Percentiles rank a stretch among this genome's conserved stretches.
Evolutionary conservation across 129 eudicot genomes (phyloP).

Genomic region (Saposhnikovia divaricata): DNA sequence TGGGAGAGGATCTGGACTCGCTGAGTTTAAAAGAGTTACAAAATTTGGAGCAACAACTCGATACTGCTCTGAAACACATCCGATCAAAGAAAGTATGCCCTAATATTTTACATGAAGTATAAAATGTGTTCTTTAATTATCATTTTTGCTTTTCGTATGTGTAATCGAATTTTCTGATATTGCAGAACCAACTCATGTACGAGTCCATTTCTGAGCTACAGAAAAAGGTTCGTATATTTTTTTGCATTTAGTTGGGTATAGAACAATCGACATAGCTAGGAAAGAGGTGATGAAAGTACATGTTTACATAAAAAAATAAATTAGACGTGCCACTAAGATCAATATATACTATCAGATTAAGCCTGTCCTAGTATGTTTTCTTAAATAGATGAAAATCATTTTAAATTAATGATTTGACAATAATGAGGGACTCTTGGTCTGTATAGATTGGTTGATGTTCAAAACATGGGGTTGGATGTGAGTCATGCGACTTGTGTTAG

Average conservation of each 20-base stretch:
- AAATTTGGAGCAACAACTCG: constrained; percentile 83
- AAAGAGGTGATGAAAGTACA: not conserved
- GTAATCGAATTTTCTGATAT: not conserved
- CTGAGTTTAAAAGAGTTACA: constrained; percentile 74
- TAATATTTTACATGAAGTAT: not conserved
- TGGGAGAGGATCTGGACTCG: constrained; percentile 84
- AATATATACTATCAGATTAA: too few relatives aligned
- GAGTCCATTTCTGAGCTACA: constrained; percentile 91
- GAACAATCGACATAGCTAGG: not conserved
- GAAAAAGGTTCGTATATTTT: constrained; percentile 45
- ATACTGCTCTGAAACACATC: constrained; percentile 70
- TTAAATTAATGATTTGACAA: too few relatives aligned
- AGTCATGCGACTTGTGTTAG: too few relatives aligned
- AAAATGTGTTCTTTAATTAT: not conserved
- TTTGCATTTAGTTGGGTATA: not conserved
- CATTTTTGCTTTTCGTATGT: not conserved
- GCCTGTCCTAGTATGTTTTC: too few relatives aligned
- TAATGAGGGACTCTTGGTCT: too few relatives aligned
- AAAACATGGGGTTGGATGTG: too few relatives aligned
- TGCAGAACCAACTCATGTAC: constrained; percentile 75
- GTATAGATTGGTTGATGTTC: too few relatives aligned
- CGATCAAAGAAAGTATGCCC: constrained; percentile 57
- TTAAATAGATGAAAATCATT: too few relatives aligned
- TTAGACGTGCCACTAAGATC: too few relatives aligned
- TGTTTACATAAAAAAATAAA: not conserved